phyloP scores from a whole-genome alignment of 345 rosid species.

The Corymbia maculata region DNA sequence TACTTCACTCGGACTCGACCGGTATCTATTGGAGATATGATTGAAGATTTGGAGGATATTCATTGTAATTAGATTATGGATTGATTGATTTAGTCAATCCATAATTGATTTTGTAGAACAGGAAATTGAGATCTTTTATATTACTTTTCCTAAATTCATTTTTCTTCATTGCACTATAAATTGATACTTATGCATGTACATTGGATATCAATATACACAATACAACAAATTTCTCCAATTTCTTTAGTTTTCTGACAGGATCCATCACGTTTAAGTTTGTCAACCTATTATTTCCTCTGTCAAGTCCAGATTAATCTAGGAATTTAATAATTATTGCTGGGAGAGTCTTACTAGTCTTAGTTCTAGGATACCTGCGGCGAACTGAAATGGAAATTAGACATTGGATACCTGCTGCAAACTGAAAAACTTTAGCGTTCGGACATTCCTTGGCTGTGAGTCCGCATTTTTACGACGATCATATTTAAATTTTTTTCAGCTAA shows the following conservation, averaged over 20 bases:
- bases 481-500: accelerated
- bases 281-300: not conserved
- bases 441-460: not conserved
- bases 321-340: not conserved
- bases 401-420: not conserved
- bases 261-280: not conserved
- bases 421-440: not conserved
- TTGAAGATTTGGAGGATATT: too few species aligned
- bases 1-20: not conserved
- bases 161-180: too few species aligned
- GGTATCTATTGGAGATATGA: not conserved
- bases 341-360: not conserved
- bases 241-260: too few species aligned
- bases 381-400: not conserved
- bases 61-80: too few species aligned
- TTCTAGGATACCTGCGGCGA: not conserved
- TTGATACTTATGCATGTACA: too few species aligned
- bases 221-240: too few species aligned
- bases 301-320: not conserved
- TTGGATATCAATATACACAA: too few species aligned
- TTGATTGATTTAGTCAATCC: too few species aligned
- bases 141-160: too few species aligned
- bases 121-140: too few species aligned
- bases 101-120: too few species aligned
- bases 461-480: not conserved